Base-by-base conservation (phyloP, 495 filamentous ascomycete genomes). In the Oleoguttula mirabilis region DNA sequence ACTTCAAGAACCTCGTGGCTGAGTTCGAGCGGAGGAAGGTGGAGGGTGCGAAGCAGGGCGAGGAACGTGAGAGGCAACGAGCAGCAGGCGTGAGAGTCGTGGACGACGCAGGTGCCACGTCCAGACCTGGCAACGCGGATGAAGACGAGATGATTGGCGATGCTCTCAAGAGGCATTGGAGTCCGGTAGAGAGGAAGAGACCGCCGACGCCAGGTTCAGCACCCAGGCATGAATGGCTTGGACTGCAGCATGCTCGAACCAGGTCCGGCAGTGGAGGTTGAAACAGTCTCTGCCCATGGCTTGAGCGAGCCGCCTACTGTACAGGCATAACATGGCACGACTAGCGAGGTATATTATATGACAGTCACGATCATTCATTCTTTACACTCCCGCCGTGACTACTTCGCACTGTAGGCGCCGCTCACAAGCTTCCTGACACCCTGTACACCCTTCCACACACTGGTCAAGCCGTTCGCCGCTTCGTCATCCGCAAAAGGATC, bases 401-500 rank as follows among this genome's bases (percentile, higher is more conserved):
- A 48, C 34, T 48, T 47, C 20, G 49, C 43, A 19, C 14, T 16
- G 60, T 88, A 93, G 63, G 82, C 88, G 32, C 87, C 87, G 55
- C 77, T 82, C 19, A 80, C 66, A 41, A 94, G 53, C 61, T 79
- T 88, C 66, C 76, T 80, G 39, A 74, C 66, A 0, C 77, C 71
- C 16, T 74, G 73, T 30, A 94, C 73, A 17, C 79, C 74, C 23
- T 73, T 77, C 90, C 88, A 96, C 33, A 58, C 66, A 19, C 66
- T 58, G 10, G 54, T 38, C 41, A 59, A 57, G 16, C 39, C 22
- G 39, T 45, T n/a, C 38, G 44, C 20, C 59, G 4, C 56, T 55
- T 61, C 67, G 12, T 75, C 76, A 46, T 83, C 79, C 5, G 80
- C 79, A 57, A 84, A 84, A 2, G 80, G 80, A 55, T 84, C 78